phyloP scores from a whole-genome alignment of 2,329 filamentous ascomycete species.

The Fonsecaea pedrosoi region DNA sequence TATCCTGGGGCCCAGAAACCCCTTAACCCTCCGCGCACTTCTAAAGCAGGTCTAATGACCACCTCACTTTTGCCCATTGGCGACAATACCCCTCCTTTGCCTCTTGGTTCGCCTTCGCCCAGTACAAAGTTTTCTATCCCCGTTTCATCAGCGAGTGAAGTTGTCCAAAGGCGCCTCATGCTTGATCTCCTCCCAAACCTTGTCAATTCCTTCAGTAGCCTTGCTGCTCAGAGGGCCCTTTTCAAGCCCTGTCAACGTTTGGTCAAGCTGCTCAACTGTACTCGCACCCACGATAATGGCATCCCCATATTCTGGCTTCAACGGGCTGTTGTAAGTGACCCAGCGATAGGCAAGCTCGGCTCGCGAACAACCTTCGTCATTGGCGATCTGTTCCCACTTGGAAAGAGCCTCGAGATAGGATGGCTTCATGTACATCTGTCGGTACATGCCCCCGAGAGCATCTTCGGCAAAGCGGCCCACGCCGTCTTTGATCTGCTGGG shows the following conservation, averaged over 20 bases:
- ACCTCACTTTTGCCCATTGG: background rate
- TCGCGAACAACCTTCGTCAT: conserved; percentile 40
- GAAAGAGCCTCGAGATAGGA: conserved; percentile 44
- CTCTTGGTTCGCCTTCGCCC: background rate
- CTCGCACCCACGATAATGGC: conserved; percentile 48
- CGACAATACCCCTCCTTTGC: background rate
- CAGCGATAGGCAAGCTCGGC: conserved; percentile 49
- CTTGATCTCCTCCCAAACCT: conserved; percentile 43
- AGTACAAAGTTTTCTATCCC: background rate
- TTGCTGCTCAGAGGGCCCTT: conserved; percentile 46
- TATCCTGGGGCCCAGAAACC: background rate
- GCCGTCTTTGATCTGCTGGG: conserved; percentile 42
- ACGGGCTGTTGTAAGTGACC: conserved; percentile 44
- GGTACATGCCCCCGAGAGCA: conserved; percentile 39
- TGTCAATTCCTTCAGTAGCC: conserved; percentile 39
- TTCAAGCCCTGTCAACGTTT: conserved; percentile 40
- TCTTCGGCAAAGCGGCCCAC: conserved; percentile 44
- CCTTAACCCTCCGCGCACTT: background rate
- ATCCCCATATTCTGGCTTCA: conserved; percentile 43
- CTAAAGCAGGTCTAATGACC: background rate
- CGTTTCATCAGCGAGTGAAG: conserved; percentile 22
- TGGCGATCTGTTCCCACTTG: conserved; percentile 43
- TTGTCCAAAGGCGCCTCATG: conserved; percentile 42
- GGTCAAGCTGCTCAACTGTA: conserved; percentile 43
- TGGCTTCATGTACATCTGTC: conserved; percentile 42